Evolutionary conservation across 2,329 filamentous ascomycete genomes (phyloP), one percentile per base, ranked within the genome.

Genomic region (Fusarium beomiforme): DNA sequence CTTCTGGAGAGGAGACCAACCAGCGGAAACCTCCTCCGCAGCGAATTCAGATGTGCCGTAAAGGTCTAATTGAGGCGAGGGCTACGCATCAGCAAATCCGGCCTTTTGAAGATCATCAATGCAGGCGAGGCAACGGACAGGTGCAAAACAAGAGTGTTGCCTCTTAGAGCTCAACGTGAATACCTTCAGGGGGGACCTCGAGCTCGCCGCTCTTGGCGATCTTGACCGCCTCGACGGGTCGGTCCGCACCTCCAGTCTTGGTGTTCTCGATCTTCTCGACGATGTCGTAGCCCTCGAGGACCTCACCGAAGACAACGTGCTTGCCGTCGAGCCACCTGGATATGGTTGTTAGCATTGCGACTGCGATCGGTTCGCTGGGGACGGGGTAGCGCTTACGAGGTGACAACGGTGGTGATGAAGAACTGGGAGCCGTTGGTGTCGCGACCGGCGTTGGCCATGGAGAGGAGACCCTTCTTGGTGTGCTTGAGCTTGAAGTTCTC

Each of bases 401-500:
- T 95, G 78, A 93, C 81, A 78, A 90, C 91, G 75, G 93, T 95
- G 78, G 93, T 96, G 81, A 96, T 95, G 88, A 96, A 96, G 87
- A 96, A 96, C 81, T 96, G 93, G 64, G 91, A 94, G 80, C 93
- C 93, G 80, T 95, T 95, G 86, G 93, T 96, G 83, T 96, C 92
- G 82, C 90, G 89, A 82, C 93, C 93, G 67, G 92, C 89, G 84
- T 95, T 95, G 83, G 92, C 93, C 93, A 94, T 96, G 83, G 92
- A 94, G 73, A 96, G 85, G 55, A 93, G 85, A 78, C 93, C 93
- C 83, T 90, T 91, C 89, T 94, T 94, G 86, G 87, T 89, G 90
- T 97, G 93, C 88, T 94, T 95, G 80, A 95, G 88, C 91, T 96
- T 95, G 89, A 97, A 96, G 91, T 95, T 96, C 90, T 97, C 93